phyloP scores from a whole-genome alignment of 306 rosid genomes.

The Cicer cuneatum region DNA sequence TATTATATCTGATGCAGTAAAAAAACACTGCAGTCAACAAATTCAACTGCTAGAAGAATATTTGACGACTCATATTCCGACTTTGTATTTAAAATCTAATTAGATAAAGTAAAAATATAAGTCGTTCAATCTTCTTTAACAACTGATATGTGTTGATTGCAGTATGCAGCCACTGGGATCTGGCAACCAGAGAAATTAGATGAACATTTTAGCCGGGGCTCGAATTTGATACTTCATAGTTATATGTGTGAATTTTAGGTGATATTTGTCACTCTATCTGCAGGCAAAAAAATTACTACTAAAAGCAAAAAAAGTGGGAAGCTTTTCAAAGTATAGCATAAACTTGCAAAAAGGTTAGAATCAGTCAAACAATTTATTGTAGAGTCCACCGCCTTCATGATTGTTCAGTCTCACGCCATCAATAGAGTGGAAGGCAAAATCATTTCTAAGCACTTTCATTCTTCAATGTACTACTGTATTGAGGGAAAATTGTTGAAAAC shows the following conservation, averaged over 20 bases:
- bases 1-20: neutral
- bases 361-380: slow-evolving; percentile 8
- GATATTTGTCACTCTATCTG: too few species aligned
- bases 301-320: slow-evolving; percentile 20
- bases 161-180: too few species aligned
- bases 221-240: too few species aligned
- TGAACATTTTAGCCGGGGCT: too few species aligned
- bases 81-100: neutral
- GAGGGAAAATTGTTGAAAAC: slow-evolving; percentile 7
- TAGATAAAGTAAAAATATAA: neutral
- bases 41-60: neutral
- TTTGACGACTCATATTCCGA: neutral
- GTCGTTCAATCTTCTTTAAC: neutral
- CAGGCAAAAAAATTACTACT: neutral
- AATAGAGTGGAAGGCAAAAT: slow-evolving; percentile 37
- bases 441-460: slow-evolving; percentile 31
- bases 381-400: slow-evolving; percentile 38
- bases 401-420: slow-evolving; percentile 28
- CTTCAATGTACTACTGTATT: neutral
- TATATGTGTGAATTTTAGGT: too few species aligned
- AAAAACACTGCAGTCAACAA: neutral
- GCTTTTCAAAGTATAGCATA: neutral
- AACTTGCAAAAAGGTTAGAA: neutral
- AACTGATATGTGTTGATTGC: neutral
- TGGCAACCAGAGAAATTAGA: neutral